Conservation (phyloP, 208 protist species). For the Willaertia magna region DNA sequence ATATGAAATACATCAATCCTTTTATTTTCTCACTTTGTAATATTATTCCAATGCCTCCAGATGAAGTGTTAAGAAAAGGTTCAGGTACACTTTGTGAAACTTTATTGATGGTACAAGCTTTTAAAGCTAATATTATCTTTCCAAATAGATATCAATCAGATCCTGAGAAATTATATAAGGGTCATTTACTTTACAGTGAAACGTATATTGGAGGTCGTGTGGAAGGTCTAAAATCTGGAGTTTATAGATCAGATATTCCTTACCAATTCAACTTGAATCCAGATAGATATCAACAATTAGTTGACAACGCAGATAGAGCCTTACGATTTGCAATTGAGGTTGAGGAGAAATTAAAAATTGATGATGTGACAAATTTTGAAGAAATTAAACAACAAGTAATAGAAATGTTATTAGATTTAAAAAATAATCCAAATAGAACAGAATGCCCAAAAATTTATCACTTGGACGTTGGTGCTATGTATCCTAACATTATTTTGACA, state of each 20-base stretch:
- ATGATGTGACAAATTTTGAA: slow-evolving; percentile 82
- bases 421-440: slow-evolving; percentile 60
- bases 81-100: slow-evolving; percentile 98
- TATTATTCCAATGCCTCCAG: slow-evolving; percentile 97
- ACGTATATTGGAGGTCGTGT: slow-evolving; percentile 97
- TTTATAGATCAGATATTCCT: slow-evolving; percentile 93
- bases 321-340: slow-evolving; percentile 75
- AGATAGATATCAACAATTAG: slow-evolving; percentile 65
- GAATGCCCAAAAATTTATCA: slow-evolving; percentile 95
- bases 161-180: slow-evolving; percentile 81
- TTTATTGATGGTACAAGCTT: slow-evolving; percentile 94
- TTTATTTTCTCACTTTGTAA: slow-evolving; percentile 99
- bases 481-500: slow-evolving; percentile 99
- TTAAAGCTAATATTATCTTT: slow-evolving; percentile 90
- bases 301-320: slow-evolving; percentile 75
- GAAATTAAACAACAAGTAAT: slow-evolving; percentile 38
- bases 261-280: slow-evolving; percentile 77
- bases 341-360: slow-evolving; percentile 60
- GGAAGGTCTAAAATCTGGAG: slow-evolving; percentile 77
- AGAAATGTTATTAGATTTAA: slow-evolving; percentile 33
- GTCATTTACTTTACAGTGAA: slow-evolving; percentile 93
- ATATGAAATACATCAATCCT: slow-evolving; percentile 97
- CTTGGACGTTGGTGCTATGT: slow-evolving; percentile 99
- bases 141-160: slow-evolving; percentile 93
- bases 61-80: slow-evolving; percentile 95